These are phyloP conservation scores for Microcyclospora tardicrescens DNA, from an alignment of 2,329 filamentous ascomycete genomes.

Conservation along the genomic window DNA sequence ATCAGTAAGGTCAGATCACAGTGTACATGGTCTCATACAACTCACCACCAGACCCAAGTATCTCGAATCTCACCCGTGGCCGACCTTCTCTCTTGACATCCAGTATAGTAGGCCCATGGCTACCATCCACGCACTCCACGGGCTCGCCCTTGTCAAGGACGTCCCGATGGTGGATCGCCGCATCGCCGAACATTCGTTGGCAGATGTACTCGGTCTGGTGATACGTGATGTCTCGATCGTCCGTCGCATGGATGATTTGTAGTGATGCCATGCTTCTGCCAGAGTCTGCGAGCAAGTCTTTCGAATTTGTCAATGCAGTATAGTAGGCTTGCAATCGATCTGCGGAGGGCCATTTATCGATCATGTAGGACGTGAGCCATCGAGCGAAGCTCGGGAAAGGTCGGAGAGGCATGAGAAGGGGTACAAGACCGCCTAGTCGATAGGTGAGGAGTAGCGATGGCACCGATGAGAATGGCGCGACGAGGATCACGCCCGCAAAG, in stretches of 20 bases:
- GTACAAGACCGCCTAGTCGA: conserved; percentile 62
- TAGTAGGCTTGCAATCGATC: conserved; percentile 53
- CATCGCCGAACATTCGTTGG: conserved; percentile 43
- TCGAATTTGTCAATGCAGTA: conserved; percentile 34
- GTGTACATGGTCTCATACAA: neutral
- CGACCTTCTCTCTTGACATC: conserved; percentile 13
- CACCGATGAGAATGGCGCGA: conserved; percentile 67
- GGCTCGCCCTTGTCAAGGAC: conserved; percentile 14
- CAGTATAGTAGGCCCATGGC: conserved; percentile 13
- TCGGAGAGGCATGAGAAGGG: conserved; percentile 63
- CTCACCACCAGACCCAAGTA: conserved; percentile 32
- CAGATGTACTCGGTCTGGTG: conserved; percentile 54
- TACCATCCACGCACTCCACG: conserved; percentile 18
- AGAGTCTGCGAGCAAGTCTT: conserved; percentile 23
- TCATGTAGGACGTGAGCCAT: conserved; percentile 48
- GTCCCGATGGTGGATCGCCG: conserved; percentile 17
- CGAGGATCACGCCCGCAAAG: conserved; percentile 68
- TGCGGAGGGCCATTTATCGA: conserved; percentile 72
- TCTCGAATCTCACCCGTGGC: conserved; percentile 28
- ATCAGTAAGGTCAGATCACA: neutral
- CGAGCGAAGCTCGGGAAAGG: conserved; percentile 51
- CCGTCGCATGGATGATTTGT: conserved; percentile 62
- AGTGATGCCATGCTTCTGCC: conserved; percentile 34
- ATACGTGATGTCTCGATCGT: conserved; percentile 75
- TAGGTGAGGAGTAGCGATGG: conserved; percentile 64